A percentile compares a stretch with the other conserved stretches of the same genome.
Evolutionary conservation across 1,284 basidiomycete genomes (phyloP).

Genomic region (Meira miltonrushii): DNA sequence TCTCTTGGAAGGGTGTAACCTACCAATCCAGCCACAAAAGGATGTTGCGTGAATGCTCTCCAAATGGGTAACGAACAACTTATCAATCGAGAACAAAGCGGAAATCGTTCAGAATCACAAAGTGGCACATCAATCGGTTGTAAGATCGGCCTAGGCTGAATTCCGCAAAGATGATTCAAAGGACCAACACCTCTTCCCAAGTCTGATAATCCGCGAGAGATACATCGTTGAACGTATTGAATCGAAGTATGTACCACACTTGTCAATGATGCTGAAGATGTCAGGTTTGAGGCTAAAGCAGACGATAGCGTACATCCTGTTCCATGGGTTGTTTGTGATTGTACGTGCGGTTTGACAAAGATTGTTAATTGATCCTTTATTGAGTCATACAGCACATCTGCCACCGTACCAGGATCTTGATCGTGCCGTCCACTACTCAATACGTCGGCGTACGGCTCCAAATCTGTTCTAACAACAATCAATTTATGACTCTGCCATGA

Average conservation of each 20-base stretch:
- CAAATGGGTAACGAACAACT: slow-evolving; percentile 40
- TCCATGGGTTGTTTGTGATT: slow-evolving; percentile 63
- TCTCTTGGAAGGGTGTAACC: slow-evolving; percentile 64
- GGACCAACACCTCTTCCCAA: slow-evolving; percentile 77
- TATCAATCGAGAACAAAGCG: slow-evolving; percentile 14
- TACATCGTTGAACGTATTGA: slow-evolving; percentile 70
- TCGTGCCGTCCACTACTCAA: slow-evolving; percentile 18
- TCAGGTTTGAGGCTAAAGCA: slow-evolving; percentile 69
- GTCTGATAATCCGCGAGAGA: slow-evolving; percentile 63
- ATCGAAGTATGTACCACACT: slow-evolving; percentile 64
- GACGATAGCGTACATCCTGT: slow-evolving; percentile 89
- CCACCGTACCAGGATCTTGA: slow-evolving; percentile 28
- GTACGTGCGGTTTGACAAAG: slow-evolving; percentile 34
- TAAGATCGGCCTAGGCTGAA: slow-evolving; percentile 54
- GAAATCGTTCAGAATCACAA: neutral
- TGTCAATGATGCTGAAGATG: slow-evolving; percentile 60
- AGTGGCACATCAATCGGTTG: neutral
- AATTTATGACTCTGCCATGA: slow-evolving; percentile 14
- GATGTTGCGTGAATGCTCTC: slow-evolving; percentile 60
- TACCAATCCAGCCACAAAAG: slow-evolving; percentile 72
- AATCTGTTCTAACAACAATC: slow-evolving; percentile 23
- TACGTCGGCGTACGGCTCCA: slow-evolving; percentile 21
- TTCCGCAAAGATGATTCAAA: slow-evolving; percentile 74
- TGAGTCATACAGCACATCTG: slow-evolving; percentile 63
- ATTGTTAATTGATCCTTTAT: slow-evolving; percentile 15